phyloP scores from a whole-genome alignment of 257 asterid genomes.

The Linaria vulgaris region DNA sequence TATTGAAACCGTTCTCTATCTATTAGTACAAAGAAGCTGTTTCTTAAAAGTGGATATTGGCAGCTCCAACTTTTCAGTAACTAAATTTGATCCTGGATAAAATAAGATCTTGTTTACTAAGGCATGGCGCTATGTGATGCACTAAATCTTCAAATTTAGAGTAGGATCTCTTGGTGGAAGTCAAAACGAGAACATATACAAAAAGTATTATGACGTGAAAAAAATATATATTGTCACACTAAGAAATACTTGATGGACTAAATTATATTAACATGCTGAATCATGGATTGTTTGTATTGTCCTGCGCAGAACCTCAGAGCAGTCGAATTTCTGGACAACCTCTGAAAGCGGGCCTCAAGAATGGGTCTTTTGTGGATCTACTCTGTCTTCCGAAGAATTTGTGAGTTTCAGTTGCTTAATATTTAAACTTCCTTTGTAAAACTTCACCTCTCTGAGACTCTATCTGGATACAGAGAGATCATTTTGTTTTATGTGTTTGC shows the following conservation, averaged over 20 bases:
- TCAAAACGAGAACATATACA: slow-evolving; percentile 9
- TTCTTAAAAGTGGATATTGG: slow-evolving; percentile 1
- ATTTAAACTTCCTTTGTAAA: background rate
- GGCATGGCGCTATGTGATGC: background rate
- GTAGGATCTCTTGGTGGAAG: background rate
- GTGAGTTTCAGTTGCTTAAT: slow-evolving; percentile 39
- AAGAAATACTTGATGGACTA: slow-evolving; percentile 8
- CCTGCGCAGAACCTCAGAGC: slow-evolving; percentile 43
- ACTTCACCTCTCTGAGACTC: background rate
- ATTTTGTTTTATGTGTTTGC: background rate
- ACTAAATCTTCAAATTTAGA: background rate
- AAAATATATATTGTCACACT: background rate
- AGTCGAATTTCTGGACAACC: slow-evolving; percentile 42
- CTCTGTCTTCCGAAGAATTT: slow-evolving; percentile 79
- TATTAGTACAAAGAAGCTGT: slow-evolving; percentile 1
- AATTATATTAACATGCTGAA: background rate
- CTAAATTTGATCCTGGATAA: slow-evolving; percentile 6
- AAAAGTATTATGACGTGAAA: background rate
- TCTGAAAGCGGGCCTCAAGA: slow-evolving; percentile 46
- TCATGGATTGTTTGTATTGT: slow-evolving; percentile 22
- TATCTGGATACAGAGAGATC: background rate
- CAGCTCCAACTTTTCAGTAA: slow-evolving; percentile 7
- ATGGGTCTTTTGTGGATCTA: slow-evolving; percentile 83
- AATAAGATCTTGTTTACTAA: background rate
- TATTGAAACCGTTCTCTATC: slow-evolving; percentile 7